Base-by-base conservation (phyloP, 345 rosid species). In the Sisymbrium altissimum region DNA sequence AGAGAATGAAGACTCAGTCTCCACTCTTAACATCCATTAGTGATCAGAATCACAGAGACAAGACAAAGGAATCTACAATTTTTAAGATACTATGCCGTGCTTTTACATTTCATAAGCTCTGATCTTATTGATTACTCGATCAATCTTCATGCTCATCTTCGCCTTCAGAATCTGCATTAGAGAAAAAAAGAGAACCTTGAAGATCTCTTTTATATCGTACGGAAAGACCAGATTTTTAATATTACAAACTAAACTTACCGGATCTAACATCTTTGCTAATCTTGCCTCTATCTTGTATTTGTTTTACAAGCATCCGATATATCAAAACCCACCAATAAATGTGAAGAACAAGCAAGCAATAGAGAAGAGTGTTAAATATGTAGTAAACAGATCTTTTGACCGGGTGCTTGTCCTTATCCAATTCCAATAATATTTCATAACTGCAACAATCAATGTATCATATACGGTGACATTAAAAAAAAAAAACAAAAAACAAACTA, bases 111-210 rank as follows among this genome's bases (percentile, higher is more conserved):
- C 18, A 25, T 73, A 64, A n/a, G 18, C 48, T 55, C 9, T 30
- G 36, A 57, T n/a, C n/a, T n/a, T 70, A 64, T 17, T n/a, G n/a
- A n/a, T n/a, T n/a, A n/a, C n/a, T n/a, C n/a, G n/a, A n/a, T n/a
- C 82, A 93, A 78, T 93, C 92, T 70, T 88, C 87, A 25, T 91
- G 98, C 32, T 86, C 96, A 41, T 83, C 87, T 74, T 92, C 96
- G 23, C 70, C 86, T 79, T 93, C 97, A 6, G 98, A 90, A 77
- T 93, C 97, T 93, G 85, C 82, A 43, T 12, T 40, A 64, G n/a
- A n/a, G n/a, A 25, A 4, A 54, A 18, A 40, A 12, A 68, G 1
- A 41, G 50, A 35, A 48, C 56, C 3, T 45, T 68, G 66, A 67
- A 41, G 35, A 39, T 5, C 25, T 45, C 19, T 39, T 49, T 53